These are phyloP conservation scores for Hypoxylon fuscum DNA, from an alignment of 495 filamentous ascomycete genomes.

Conservation along the genomic window DNA sequence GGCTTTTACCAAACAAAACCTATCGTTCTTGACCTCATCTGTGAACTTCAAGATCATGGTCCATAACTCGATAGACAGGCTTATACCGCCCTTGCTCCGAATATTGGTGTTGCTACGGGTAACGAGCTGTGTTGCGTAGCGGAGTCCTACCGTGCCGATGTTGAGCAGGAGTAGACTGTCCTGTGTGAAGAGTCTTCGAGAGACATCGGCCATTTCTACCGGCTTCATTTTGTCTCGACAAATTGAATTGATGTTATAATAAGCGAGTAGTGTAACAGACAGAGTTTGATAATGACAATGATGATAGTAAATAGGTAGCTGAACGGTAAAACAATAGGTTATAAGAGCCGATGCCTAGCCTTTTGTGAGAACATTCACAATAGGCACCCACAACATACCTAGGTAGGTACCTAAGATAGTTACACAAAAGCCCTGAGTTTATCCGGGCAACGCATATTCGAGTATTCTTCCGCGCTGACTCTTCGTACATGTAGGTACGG, in stretches of 20 bases:
- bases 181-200: not conserved
- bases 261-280: too few species aligned
- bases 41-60: conserved; percentile 12
- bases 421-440: too few species aligned
- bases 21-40: not conserved
- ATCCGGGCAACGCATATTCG: too few species aligned
- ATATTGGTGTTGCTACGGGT: not conserved
- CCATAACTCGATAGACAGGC: conserved; percentile 16
- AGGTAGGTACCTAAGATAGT: too few species aligned
- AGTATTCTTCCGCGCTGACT: too few species aligned
- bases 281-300: not conserved
- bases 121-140: conserved; percentile 16
- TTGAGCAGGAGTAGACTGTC: conserved; percentile 15
- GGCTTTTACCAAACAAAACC: conserved; percentile 11
- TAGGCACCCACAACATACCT: not conserved
- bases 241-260: too few species aligned
- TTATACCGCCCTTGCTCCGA: conserved; percentile 21
- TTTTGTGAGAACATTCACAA: not conserved
- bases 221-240: conserved; percentile 2
- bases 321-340: not conserved
- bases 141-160: not conserved
- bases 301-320: not conserved
- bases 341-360: not conserved
- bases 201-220: conserved; percentile 10
- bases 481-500: too few species aligned